Base-by-base conservation (phyloP, 1,139 yeast species). In the Debaryomyces robertsiae region DNA sequence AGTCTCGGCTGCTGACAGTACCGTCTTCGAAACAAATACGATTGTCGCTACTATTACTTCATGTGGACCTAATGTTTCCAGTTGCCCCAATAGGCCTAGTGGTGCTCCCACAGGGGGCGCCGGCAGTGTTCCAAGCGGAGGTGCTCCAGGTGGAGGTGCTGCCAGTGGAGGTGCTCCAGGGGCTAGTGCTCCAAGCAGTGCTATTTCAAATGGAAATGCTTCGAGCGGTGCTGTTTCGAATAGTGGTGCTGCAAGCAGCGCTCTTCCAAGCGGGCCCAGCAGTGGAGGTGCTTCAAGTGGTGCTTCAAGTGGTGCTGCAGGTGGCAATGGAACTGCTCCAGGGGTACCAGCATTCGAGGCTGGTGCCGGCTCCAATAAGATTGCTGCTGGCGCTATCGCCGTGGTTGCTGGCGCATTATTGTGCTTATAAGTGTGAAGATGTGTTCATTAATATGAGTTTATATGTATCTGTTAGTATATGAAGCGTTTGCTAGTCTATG, bases 351-450 rank as follows among this genome's bases (percentile, higher is more conserved):
- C 35, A 4, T 31, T 6, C 14, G 25, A 31, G n/a, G 35, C 25
- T 18, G 35, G 25, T 5, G 35, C 35, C 5, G 35, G 25, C 13
- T n/a, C 11, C 49, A 32, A 40, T 25, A 31, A 36, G 19, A 19
- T 38, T 35, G 46, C 45, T 52, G 62, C 54, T 42, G 65, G 64
- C 54, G 57, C 55, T 52, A 64, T 57, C 42, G 63, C 59, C 43
- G 49, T 59, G 51, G 61, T 60, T 53, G 65, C 63, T 42, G 65
- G 64, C 52, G 64, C 63, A 49, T 54, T 60, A 57, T 57, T 60
- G 57, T 65, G 61, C 55, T 57, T 61, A 56, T 61, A 60, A 58
- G 53, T 33, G 16, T n/a, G 11, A 27, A 23, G 16, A 9, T 18
- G 27, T 17, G 24, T 27, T 33, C 14, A 23, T 9, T 11, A 14